These are phyloP conservation scores for Hymenoscyphus linearis DNA, from an alignment of 2,329 filamentous ascomycete species.

Conservation along the genomic window DNA sequence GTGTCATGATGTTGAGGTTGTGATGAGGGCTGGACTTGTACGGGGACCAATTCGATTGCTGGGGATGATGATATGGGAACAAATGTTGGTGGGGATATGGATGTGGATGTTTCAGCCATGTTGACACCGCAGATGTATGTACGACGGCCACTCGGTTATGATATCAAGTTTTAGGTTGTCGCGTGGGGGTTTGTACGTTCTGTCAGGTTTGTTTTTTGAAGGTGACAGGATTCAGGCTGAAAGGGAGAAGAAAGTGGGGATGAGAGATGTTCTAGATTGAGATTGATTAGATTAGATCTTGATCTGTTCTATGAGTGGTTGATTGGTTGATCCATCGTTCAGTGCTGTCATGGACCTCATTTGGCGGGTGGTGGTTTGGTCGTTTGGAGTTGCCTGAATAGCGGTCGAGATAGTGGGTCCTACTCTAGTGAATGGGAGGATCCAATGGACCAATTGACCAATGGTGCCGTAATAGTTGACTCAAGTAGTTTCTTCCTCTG, in stretches of 20 bases:
- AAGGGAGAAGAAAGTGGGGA: slow-evolving; percentile 3
- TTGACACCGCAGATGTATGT: background rate
- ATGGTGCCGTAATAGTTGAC: no score
- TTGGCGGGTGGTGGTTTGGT: no score
- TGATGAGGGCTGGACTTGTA: background rate
- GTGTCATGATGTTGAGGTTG: background rate
- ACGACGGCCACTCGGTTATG: background rate
- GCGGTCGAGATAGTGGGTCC: no score
- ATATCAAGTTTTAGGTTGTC: background rate
- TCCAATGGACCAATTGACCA: no score
- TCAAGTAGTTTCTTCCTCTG: no score
- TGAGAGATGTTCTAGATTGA: background rate
- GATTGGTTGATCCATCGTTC: no score
- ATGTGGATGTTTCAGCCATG: slow-evolving; percentile 2
- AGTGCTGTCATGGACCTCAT: no score
- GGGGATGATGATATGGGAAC: no score
- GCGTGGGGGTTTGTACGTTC: background rate
- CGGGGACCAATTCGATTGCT: background rate
- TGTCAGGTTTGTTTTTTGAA: background rate
- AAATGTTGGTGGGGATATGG: no score
- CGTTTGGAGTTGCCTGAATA: no score
- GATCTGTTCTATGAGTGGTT: background rate
- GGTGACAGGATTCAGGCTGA: no score
- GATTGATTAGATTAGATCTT: slow-evolving; percentile 10
- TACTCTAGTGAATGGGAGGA: no score